phyloP scores from a whole-genome alignment of 768 basidiomycete species.

The Candolleomyces eurysporus region DNA sequence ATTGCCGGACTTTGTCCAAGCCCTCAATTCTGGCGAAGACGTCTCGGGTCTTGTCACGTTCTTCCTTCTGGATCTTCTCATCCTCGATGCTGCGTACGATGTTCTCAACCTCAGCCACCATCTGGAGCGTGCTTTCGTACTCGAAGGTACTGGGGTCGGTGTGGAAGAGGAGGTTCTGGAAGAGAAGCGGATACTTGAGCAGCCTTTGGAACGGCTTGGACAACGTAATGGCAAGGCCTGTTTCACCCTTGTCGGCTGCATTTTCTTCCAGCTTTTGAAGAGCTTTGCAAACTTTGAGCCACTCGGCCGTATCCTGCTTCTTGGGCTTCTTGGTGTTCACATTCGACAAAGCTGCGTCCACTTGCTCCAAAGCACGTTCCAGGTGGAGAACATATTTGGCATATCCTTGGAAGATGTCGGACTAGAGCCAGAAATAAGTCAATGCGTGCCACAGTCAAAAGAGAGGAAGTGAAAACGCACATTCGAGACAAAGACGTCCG shows the following conservation, averaged over 20 bases:
- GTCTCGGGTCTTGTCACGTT: conserved; percentile 92
- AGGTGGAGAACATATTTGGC: conserved; percentile 92
- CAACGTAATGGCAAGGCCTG: conserved; percentile 89
- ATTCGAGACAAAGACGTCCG: conserved; percentile 94
- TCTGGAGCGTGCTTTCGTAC: conserved; percentile 92
- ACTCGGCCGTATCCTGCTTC: conserved; percentile 77
- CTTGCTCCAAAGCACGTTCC: conserved; percentile 85
- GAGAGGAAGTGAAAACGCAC: conserved; percentile 45
- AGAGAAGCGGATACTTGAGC: conserved; percentile 94
- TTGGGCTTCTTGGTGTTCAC: conserved; percentile 71
- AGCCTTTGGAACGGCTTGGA: conserved; percentile 97
- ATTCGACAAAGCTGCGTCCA: conserved; percentile 74
- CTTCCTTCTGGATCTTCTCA: conserved; percentile 96
- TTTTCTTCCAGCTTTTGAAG: conserved; percentile 75
- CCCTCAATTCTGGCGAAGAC: conserved; percentile 96
- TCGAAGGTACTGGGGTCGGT: conserved; percentile 97
- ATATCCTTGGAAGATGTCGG: conserved; percentile 92
- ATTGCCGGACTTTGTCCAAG: conserved; percentile 87
- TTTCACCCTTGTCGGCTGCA: conserved; percentile 87
- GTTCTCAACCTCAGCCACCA: conserved; percentile 96
- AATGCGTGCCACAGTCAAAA: background rate
- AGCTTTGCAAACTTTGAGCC: conserved; percentile 73
- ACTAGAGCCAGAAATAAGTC: conserved; percentile 41
- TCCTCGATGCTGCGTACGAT: conserved; percentile 98
- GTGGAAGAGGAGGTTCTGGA: conserved; percentile 95